Percentiles rank a stretch among this genome's conserved stretches.
Evolutionary conservation across 345 rosid genomes (phyloP).

Genomic region (Diplotaxis tenuifolia): DNA sequence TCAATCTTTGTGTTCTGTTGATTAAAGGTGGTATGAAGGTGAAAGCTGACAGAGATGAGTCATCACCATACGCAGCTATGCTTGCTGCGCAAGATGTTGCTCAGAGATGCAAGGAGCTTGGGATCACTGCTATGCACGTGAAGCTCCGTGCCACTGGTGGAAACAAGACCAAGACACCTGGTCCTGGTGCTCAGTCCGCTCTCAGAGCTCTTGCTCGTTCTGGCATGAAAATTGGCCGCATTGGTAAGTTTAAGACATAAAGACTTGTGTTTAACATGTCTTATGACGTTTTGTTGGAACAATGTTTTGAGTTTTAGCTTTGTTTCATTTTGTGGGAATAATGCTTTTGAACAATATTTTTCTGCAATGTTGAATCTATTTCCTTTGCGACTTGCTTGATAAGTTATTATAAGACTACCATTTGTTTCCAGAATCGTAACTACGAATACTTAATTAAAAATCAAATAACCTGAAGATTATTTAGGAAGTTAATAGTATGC

Average conservation of each 20-base stretch:
- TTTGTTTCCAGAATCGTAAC: not conserved
- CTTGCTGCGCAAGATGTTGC: slow-evolving; percentile 85
- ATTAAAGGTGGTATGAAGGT: slow-evolving; percentile 87
- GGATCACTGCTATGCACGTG: slow-evolving; percentile 71
- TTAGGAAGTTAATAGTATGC: too few relatives aligned
- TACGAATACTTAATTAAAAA: not conserved
- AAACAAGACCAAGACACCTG: slow-evolving; percentile 83
- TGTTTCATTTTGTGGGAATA: not conserved
- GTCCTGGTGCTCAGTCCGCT: slow-evolving; percentile 93
- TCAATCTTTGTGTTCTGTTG: slow-evolving; percentile 7
- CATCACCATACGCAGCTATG: slow-evolving; percentile 84
- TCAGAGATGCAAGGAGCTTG: slow-evolving; percentile 80
- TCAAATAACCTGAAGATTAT: too few relatives aligned
- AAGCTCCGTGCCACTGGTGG: slow-evolving; percentile 86
- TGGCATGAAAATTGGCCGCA: slow-evolving; percentile 93
- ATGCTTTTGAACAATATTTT: not conserved
- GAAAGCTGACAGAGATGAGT: slow-evolving; percentile 82
- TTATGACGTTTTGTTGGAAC: not conserved
- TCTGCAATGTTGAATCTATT: not conserved
- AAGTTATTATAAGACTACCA: not conserved
- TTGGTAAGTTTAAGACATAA: slow-evolving; percentile 44
- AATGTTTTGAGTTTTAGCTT: too few relatives aligned
- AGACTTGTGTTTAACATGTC: not conserved
- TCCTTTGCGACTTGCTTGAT: not conserved
- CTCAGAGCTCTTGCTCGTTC: slow-evolving; percentile 95